Conservation (phyloP, 768 basidiomycete species). For the Nevesoporus exiguus region DNA sequence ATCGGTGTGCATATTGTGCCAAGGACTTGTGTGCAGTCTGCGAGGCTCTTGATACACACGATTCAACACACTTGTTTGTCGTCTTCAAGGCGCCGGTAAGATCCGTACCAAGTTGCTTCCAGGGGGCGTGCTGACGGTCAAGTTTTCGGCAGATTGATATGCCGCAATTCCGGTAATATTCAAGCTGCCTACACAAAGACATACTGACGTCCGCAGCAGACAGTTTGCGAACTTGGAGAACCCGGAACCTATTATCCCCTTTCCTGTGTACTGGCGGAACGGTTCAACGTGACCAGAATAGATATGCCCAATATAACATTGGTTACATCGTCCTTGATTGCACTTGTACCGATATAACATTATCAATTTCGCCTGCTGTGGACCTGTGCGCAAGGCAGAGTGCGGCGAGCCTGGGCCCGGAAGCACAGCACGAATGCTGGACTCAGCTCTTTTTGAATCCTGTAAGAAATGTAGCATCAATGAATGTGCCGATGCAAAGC, state of each 20-base stretch:
- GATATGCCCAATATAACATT: constrained; percentile 1
- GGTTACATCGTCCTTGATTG: background rate
- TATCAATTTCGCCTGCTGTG: background rate
- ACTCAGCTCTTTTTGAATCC: constrained; percentile 34
- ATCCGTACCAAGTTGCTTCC: constrained; percentile 2
- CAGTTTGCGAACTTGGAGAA: constrained; percentile 56
- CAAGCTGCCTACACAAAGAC: background rate
- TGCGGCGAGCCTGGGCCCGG: background rate
- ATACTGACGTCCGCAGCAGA: constrained; percentile 32
- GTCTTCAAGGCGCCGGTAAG: constrained; percentile 82
- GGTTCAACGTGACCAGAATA: background rate
- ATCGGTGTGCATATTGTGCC: constrained; percentile 83
- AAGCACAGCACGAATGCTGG: background rate
- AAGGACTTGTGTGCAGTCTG: constrained; percentile 87
- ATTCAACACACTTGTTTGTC: constrained; percentile 78
- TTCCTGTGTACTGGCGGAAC: constrained; percentile 53
- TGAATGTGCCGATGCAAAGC: background rate
- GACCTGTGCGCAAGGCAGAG: background rate
- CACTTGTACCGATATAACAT: constrained; percentile 5
- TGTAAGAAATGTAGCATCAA: background rate
- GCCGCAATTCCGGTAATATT: constrained; percentile 60
- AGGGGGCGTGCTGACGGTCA: constrained; percentile 3
- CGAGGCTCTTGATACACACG: constrained; percentile 77
- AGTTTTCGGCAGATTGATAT: constrained; percentile 59
- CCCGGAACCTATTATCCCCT: constrained; percentile 58